Base-by-base conservation (phyloP, 2,329 filamentous ascomycete genomes). In the Tolypocladium endophyticum region DNA sequence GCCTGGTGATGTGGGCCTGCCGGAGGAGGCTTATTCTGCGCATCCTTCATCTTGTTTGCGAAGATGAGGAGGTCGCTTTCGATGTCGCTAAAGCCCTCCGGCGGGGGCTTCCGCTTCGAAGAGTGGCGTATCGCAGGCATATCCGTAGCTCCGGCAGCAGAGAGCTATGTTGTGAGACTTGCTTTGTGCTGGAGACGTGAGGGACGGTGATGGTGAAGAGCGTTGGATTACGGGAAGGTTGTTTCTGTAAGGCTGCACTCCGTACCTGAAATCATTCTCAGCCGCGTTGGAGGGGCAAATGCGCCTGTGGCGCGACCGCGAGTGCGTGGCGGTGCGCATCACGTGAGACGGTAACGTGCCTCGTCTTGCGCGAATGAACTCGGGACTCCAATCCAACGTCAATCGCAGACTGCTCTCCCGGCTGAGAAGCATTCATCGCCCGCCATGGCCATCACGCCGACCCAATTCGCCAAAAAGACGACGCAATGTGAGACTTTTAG, bases 31-130 rank as follows among this genome's bases (percentile, higher is more conserved):
- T 92, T 88, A 75, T 95, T 96, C 72, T 97, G 92, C 58, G 94
- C 94, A 71, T 95, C 90, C 75, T 93, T 94, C 89, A 95, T 93
- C 79, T 92, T 92, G 81, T 92, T 93, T 69, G 82, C 79, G 77
- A 94, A 94, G 69, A 92, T 87, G 67, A 94, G 83, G 50, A 94
- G 85, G 67, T 91, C 90, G 71, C 92, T 88, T 73, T 93, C 90
- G 73, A 95, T 90, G 71, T 95, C 90, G 70, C 87, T 86, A 79
- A 94, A 95, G 73, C 90, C 90, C 59, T 90, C 89, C 58, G 90
- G 90, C 54, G 90, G 90, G 58, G 90, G 85, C 79, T 93, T 94
- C 71, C 87, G 84, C 76, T 89, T 90, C 63, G 86, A 87, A 55
- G 86, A 81, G 65, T 87, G 87, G 60, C 90, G 84, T 66, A 93